Evolutionary conservation across 2,329 filamentous ascomycete species (phyloP).

Genomic region (Verticillium nubilum): DNA sequence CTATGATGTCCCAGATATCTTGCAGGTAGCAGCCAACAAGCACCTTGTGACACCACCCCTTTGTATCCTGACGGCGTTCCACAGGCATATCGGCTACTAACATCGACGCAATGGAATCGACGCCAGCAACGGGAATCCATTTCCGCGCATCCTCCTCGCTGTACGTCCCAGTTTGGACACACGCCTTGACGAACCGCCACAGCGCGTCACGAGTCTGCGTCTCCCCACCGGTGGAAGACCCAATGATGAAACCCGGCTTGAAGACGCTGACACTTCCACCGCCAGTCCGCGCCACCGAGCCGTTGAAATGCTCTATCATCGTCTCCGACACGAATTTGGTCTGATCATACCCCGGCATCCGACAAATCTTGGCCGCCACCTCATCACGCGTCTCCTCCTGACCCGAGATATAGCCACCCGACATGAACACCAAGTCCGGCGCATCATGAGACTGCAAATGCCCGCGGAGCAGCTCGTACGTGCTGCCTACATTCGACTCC

Average conservation of each 20-base stretch:
- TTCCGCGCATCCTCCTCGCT: constrained; percentile 6
- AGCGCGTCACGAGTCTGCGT: constrained; percentile 18
- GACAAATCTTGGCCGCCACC: background rate
- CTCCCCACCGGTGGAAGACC: constrained; percentile 9
- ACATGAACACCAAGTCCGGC: constrained; percentile 3
- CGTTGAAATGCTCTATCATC: constrained; percentile 2
- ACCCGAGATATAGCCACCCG: constrained; percentile 6
- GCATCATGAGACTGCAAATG: background rate
- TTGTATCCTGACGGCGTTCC: background rate
- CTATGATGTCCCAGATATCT: constrained; percentile 15
- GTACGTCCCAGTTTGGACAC: constrained; percentile 8
- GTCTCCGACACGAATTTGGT: constrained; percentile 17
- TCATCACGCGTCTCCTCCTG: background rate
- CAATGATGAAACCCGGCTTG: constrained; percentile 17
- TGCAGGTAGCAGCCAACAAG: constrained; percentile 9
- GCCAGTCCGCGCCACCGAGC: background rate
- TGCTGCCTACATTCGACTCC: constrained; percentile 4
- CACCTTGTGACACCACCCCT: constrained; percentile 2
- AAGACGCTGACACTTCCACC: constrained; percentile 7
- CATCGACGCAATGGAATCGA: background rate
- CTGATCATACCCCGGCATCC: constrained; percentile 13
- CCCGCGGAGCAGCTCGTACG: constrained; percentile 1
- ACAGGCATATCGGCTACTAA: constrained; percentile 11
- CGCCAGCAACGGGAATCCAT: constrained; percentile 14
- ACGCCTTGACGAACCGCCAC: constrained; percentile 12